Percentiles rank a stretch among this genome's conserved stretches.
phyloP scores from a whole-genome alignment of 108 stramenopile genomes.

The Cylindrotheca closterium region DNA sequence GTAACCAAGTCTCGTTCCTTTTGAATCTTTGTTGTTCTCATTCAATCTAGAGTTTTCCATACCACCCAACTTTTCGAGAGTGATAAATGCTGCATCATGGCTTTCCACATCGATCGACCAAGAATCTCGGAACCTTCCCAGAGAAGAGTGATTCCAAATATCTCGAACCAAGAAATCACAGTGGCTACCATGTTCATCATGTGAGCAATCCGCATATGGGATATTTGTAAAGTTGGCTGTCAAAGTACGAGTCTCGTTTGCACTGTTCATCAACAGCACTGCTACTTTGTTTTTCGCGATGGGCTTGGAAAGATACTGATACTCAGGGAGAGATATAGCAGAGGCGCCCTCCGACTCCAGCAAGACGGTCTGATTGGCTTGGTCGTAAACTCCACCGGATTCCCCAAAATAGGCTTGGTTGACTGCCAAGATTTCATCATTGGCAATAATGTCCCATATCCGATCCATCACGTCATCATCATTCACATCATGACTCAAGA shows the following conservation, averaged over 20 bases:
- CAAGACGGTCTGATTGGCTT: constrained; percentile 2
- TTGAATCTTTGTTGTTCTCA: no score
- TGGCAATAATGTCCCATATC: constrained; percentile 43
- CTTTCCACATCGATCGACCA: constrained; percentile 10
- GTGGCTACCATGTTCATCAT: neutral
- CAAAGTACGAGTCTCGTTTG: neutral
- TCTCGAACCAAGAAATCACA: constrained; percentile 13
- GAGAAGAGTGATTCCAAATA: constrained; percentile 15
- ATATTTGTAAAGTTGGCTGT: constrained; percentile 12
- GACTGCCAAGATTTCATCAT: constrained; percentile 27
- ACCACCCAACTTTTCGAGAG: neutral
- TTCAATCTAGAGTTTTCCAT: no score
- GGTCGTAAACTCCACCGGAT: constrained; percentile 28
- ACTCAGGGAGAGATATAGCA: neutral
- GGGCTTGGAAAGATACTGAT: constrained; percentile 35
- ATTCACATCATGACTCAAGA: constrained; percentile 40
- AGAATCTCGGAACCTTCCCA: constrained; percentile 11
- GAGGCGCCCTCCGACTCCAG: neutral
- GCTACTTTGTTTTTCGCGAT: constrained; percentile 16
- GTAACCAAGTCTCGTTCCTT: no score
- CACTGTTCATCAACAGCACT: constrained; percentile 29
- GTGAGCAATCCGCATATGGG: constrained; percentile 1
- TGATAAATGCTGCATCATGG: constrained; percentile 23
- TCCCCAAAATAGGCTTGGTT: constrained; percentile 48
- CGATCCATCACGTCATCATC: constrained; percentile 22